Evolutionary conservation across 2,329 filamentous ascomycete species (phyloP), one percentile per base, ranked within the genome.

Genomic region (Rhynchosporium graminicola): DNA sequence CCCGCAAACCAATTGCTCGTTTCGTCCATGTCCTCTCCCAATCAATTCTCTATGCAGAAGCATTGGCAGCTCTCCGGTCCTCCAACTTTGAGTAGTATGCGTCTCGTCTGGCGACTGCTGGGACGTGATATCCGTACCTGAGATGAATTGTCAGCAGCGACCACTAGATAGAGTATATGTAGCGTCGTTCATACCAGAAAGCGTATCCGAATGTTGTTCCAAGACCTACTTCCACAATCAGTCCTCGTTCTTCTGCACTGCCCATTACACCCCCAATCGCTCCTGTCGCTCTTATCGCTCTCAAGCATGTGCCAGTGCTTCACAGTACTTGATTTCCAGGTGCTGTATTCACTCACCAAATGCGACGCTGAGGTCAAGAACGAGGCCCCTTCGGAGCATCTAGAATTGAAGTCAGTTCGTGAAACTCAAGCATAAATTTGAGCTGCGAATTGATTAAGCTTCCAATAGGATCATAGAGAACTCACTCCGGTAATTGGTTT

Each of bases 311-410:
- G 36, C 9, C 51, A 26, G 20, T 20, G 20, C 28, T 40, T 33
- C 20, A 28, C 26, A 9, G 2, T 45, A 26, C 7, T 2, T 45
- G 20, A 29, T 38, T 20, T 46, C 31, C 3, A 29, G 20, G 10
- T n/a, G 33, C 3, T n/a, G 33, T 38, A 10, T 47, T 59, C 20
- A 72, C 82, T 70, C 76, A 84, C 82, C 82, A 72, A 82, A 76
- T 65, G 81, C 80, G 73, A 84, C 79, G 67, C 80, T 80, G 70
- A 85, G 77, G 73, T 85, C 82, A 73, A 85, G 79, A 71, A 85
- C 82, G 68, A 84, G 76, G 74, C 80, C 77, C 74, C 81, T 77
- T 72, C 82, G 81, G 78, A 85, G 81, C 82, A 84, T 84, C 82
- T 85, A 72, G 28, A 65, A 50, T 57, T 46, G 62, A 68, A 68